Conservation (phyloP, 345 rosid genomes). For the Passiflora organensis region DNA sequence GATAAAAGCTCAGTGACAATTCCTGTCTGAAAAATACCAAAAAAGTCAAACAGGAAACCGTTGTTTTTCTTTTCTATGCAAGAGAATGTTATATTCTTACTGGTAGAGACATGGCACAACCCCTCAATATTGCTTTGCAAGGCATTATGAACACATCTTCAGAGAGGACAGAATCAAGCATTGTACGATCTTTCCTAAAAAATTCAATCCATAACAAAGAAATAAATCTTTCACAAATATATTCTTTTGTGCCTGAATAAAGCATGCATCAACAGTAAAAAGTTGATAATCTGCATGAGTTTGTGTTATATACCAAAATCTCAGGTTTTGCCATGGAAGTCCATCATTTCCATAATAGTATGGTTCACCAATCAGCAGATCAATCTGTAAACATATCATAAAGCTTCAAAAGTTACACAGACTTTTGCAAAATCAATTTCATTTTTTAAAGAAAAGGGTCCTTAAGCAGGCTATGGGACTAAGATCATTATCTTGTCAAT, state of each 20-base stretch:
- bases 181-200: conserved; percentile 72
- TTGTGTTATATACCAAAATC: conserved; percentile 62
- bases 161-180: conserved; percentile 58
- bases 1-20: neutral
- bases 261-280: no score
- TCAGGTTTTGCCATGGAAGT: conserved; percentile 93
- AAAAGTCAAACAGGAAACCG: neutral
- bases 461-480: neutral
- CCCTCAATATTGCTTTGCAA: conserved; percentile 69
- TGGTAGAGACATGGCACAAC: conserved; percentile 80
- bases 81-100: conserved; percentile 47
- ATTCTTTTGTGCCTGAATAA: no score
- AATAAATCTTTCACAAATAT: neutral
- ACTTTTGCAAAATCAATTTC: neutral
- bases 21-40: neutral
- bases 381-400: conserved; percentile 43
- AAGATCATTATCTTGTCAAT: neutral
- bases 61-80: neutral
- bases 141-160: conserved; percentile 63
- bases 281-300: neutral
- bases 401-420: neutral
- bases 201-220: conserved; percentile 7
- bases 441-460: neutral
- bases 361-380: conserved; percentile 81
- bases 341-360: conserved; percentile 69